Percentiles rank a stretch among this genome's conserved stretches.
phyloP scores from a whole-genome alignment of 768 basidiomycete species.

The Lactifluus subvellereus region DNA sequence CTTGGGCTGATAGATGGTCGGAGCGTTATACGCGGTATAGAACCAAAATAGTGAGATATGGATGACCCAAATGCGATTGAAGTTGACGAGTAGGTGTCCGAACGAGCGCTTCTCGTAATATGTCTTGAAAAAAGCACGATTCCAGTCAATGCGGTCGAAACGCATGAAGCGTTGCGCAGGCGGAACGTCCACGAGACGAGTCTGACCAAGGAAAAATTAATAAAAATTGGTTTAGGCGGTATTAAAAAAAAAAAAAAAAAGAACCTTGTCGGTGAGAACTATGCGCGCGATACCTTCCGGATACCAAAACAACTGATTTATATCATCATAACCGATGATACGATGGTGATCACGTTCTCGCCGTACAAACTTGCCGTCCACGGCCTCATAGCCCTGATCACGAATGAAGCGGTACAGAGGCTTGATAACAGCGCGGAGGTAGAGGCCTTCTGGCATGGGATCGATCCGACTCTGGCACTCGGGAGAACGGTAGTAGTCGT shows the following conservation, averaged over 20 bases:
- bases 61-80: slow-evolving; percentile 99
- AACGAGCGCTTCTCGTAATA: slow-evolving; percentile 97
- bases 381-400: slow-evolving; percentile 95
- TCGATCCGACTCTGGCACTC: slow-evolving; percentile 93
- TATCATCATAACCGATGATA: slow-evolving; percentile 98
- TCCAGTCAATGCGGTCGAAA: slow-evolving; percentile 96
- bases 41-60: slow-evolving; percentile 94
- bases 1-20: slow-evolving; percentile 59
- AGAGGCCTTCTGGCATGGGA: slow-evolving; percentile 92
- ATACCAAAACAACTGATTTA: slow-evolving; percentile 99
- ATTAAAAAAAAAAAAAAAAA: not conserved
- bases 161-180: slow-evolving; percentile 94
- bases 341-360: slow-evolving; percentile 88
- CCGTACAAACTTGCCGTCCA: slow-evolving; percentile 91
- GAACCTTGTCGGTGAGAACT: slow-evolving; percentile 81
- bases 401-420: slow-evolving; percentile 95
- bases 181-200: slow-evolving; percentile 84
- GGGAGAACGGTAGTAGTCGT: slow-evolving; percentile 98
- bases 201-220: slow-evolving; percentile 41
- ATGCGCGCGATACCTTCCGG: slow-evolving; percentile 97
- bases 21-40: slow-evolving; percentile 93
- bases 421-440: slow-evolving; percentile 83
- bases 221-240: not conserved
- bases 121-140: slow-evolving; percentile 95
- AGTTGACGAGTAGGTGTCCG: slow-evolving; percentile 96